Base-by-base conservation (phyloP, 352 stramenopile genomes). In the Pythium periplocum region DNA sequence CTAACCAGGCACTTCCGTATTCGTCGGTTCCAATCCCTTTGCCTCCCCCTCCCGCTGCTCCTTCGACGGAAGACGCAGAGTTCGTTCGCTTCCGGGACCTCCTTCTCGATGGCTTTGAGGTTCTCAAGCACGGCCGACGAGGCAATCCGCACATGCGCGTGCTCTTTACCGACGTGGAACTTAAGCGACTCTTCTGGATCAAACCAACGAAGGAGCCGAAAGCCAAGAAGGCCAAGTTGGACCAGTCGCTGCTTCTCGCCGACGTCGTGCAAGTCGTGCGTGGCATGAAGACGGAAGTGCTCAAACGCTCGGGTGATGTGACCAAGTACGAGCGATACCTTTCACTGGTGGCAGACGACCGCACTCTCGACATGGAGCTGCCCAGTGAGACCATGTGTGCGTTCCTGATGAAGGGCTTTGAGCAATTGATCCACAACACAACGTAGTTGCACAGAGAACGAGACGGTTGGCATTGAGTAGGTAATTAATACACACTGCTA, bases 161-260 rank as follows among this genome's bases (percentile, higher is more conserved):
- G 32, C 69, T 89, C 26, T 91, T 87, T 61, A 75, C 74, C 3
- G 81, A 91, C 49, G 62, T 91, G 55, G 74, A 82, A 46, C 75
- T 89, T 46, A 89, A 89, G 52, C 76, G 81, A 45, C 69, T 89
- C 31, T 91, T 91, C 57, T 91, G 81, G 81, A 78, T 87, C 59
- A 91, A 91, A 44, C 68, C 79, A 4, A 63, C 62, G 48, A 73
- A 83, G 47, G 73, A 87, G n/a, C 59, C 59, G 53, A 71, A 72
- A 57, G 64, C 71, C 35, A 89, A 89, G 57, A 71, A 82, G 35
- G 73, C 78, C 9, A 78, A 80, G 45, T 59, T 91, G 2, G 81
- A 91, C 49, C 78, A 87, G 55, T 87, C 76, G 57, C 47, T 90
- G n/a, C 59, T 80, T 10, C 73, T 89, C 39, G 52, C 53, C 2